Base-by-base conservation (phyloP, 768 basidiomycete genomes). In the Lepiota brunneoincarnata region DNA sequence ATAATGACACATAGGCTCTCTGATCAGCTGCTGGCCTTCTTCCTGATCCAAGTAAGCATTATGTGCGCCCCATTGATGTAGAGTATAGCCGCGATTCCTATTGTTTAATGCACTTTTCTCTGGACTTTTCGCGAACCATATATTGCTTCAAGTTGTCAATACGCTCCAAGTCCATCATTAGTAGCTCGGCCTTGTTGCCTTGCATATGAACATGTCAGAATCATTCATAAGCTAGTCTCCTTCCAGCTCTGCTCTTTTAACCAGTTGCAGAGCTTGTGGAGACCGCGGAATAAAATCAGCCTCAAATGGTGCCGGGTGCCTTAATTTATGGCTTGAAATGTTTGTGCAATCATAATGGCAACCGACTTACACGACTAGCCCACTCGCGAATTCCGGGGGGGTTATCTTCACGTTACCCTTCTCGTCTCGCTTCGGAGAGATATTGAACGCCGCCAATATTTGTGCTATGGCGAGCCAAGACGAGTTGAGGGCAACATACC, bases 1-100 rank as follows among this genome's bases (percentile, higher is more conserved):
- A 84, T 60, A 72, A 82, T 65, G 86, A 87, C 63, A 75, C 76
- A 64, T 84, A 72, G 45, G 57, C 46, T 26, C 24, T 31, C 37
- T 55, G 18, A 42, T 55, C 38, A 5, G 17, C 41, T 10, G 3
- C 11, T 31, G 31, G 14, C 38, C 38, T 20, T 50, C 34, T 31
- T 34, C 23, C 6, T 41, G 12, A 15, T 21, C 6, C 46, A 10
- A 42, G 20, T 23, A 38, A 54, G 46, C 46, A 48, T 14, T 48
- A 35, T 31, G 31, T 9, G 31, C 11, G 31, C 31, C 31, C 11
- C 31, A 9, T 31, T 31, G 31, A 31, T 48, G 46, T 54, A 54
- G 46, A 47, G 39, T 54, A 54, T 36, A 47, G 17, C 17, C 37
- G 41, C 24, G 26, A 31, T 31, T 28, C 40, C 53, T 47, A 54